Conservation (phyloP, 441 rosid species). For the Hura crepitans region DNA sequence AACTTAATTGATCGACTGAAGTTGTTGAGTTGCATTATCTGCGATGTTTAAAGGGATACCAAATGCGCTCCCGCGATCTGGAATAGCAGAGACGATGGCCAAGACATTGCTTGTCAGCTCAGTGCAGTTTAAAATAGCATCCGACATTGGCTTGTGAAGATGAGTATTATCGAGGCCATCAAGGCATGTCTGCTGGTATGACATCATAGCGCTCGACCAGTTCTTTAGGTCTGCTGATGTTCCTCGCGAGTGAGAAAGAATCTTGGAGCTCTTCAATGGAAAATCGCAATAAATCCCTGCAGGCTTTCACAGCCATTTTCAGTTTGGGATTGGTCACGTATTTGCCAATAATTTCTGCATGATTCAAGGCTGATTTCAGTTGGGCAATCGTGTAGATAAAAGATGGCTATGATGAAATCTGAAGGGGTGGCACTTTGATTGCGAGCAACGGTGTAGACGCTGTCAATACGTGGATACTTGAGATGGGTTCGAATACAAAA, state of each 20-base stretch:
- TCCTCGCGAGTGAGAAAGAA: constrained; percentile 30
- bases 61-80: constrained; percentile 29
- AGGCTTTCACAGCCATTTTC: constrained; percentile 51
- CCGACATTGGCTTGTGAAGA: constrained; percentile 16
- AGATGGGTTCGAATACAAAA: constrained; percentile 34
- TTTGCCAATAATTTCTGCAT: constrained; percentile 4
- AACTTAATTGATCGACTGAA: neutral
- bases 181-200: constrained; percentile 48
- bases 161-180: constrained; percentile 34
- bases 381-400: constrained; percentile 13
- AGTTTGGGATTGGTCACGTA: constrained; percentile 17
- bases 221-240: constrained; percentile 40
- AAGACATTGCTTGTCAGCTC: constrained; percentile 45
- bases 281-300: constrained; percentile 40
- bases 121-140: constrained; percentile 31
- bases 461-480: constrained; percentile 30
- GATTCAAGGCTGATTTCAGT: constrained; percentile 23
- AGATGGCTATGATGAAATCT: constrained; percentile 30
- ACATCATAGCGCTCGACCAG: constrained; percentile 53
- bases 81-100: constrained; percentile 37
- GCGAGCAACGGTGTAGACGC: constrained; percentile 21
- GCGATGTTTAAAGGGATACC: neutral
- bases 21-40: neutral
- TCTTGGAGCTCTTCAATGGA: constrained; percentile 40
- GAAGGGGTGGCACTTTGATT: constrained; percentile 30